Conservation (phyloP, 805 yeast species). For the Lachancea sp. region DNA sequence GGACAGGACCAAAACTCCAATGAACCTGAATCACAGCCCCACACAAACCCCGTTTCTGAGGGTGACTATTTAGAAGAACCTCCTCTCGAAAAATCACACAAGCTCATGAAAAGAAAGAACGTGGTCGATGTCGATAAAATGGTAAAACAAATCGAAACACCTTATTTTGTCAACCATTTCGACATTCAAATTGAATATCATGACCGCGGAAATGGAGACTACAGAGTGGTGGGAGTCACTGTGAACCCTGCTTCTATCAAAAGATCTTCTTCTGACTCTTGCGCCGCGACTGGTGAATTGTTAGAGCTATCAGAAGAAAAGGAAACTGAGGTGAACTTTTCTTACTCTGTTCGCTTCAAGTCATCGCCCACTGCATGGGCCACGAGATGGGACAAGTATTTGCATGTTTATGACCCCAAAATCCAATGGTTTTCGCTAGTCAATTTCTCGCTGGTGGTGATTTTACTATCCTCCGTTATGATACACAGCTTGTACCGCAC, state of each 20-base stretch:
- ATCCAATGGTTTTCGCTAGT: slow-evolving; percentile 94
- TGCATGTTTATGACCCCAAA: slow-evolving; percentile 85
- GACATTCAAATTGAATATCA: slow-evolving; percentile 80
- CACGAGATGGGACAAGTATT: slow-evolving; percentile 96
- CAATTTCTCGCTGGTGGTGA: slow-evolving; percentile 76
- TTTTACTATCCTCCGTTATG: slow-evolving; percentile 69
- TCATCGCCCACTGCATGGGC: slow-evolving; percentile 84
- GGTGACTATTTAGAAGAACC: slow-evolving; percentile 4
- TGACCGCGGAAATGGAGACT: slow-evolving; percentile 55
- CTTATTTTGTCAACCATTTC: slow-evolving; percentile 75
- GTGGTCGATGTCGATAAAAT: not conserved
- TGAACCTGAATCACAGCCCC: slow-evolving; percentile 12
- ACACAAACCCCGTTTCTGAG: slow-evolving; percentile 7
- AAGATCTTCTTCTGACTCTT: slow-evolving; percentile 35
- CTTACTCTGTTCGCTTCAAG: slow-evolving; percentile 76
- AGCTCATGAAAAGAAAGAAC: slow-evolving; percentile 3
- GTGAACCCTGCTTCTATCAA: slow-evolving; percentile 62
- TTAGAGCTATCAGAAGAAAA: slow-evolving; percentile 44
- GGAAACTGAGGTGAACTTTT: slow-evolving; percentile 58
- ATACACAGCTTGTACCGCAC: slow-evolving; percentile 74
- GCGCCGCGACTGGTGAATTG: slow-evolving; percentile 31
- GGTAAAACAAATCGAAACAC: slow-evolving; percentile 31
- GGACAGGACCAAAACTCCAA: slow-evolving; percentile 11
- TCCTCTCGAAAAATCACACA: not conserved
- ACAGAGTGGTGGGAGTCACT: slow-evolving; percentile 85